These are phyloP conservation scores for Picea abies DNA, from an alignment of 83 land plant genomes.

Conservation along the genomic window DNA sequence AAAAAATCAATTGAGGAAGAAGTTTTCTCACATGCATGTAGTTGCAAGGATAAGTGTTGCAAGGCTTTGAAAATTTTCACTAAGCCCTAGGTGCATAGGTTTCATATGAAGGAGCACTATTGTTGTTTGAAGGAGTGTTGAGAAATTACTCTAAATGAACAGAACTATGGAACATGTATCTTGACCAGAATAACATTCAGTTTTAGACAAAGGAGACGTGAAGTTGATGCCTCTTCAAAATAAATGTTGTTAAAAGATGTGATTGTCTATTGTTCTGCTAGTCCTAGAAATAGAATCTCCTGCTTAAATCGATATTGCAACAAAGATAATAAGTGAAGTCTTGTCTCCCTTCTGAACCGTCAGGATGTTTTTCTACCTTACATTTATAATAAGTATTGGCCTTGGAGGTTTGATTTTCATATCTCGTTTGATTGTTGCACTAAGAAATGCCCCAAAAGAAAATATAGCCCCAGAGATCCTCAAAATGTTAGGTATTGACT, in stretches of 20 bases:
- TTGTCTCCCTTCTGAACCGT: constrained; percentile 92
- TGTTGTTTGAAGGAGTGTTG: constrained; percentile 84
- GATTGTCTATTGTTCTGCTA: no score
- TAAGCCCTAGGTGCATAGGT: no score
- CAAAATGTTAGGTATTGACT: constrained; percentile 76
- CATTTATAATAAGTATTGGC: constrained; percentile 85
- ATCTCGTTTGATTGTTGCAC: constrained; percentile 65
- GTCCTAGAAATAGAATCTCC: no score
- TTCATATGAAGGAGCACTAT: no score
- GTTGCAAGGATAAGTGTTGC: no score
- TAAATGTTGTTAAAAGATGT: no score
- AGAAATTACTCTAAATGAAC: constrained; percentile 90
- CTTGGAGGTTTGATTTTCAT: constrained; percentile 76
- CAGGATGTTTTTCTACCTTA: constrained; percentile 95
- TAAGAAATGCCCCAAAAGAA: constrained; percentile 66
- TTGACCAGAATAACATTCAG: constrained; percentile 65
- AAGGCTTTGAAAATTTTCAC: no score
- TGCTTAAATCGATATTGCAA: constrained; percentile 52
- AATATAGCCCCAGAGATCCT: constrained; percentile 57
- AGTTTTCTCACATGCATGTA: no score
- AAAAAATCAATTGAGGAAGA: no score
- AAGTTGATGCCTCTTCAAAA: no score
- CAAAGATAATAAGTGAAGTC: constrained; percentile 95
- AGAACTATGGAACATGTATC: constrained; percentile 94
- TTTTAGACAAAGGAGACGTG: no score